A percentile compares a stretch with the other conserved stretches of the same genome.
Conservation (phyloP, 2,329 filamentous ascomycete species). For the Knufia petricola region DNA sequence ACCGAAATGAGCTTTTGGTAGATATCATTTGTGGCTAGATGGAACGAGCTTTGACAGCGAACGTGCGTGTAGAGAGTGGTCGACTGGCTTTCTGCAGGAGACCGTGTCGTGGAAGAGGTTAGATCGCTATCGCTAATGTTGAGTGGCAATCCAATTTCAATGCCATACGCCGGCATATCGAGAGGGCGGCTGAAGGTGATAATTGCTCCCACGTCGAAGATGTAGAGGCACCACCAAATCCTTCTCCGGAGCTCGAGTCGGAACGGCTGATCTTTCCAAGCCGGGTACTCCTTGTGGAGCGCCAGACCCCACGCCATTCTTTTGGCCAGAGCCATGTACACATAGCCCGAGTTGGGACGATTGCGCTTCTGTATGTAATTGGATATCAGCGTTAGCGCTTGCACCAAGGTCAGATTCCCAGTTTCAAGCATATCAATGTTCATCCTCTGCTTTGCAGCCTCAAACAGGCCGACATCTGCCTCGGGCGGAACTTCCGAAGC, state of each 20-base stretch:
- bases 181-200: conserved; percentile 15
- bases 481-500: conserved; percentile 14
- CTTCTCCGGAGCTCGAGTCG: conserved; percentile 11
- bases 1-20: conserved; percentile 36
- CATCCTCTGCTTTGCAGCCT: conserved; percentile 21
- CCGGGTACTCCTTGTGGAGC: conserved; percentile 35
- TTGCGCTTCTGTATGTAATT: conserved; percentile 45
- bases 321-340: conserved; percentile 41
- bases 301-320: conserved; percentile 43
- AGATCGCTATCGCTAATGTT: conserved; percentile 13
- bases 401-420: conserved; percentile 26
- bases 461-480: conserved; percentile 11
- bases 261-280: conserved; percentile 11
- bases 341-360: conserved; percentile 43
- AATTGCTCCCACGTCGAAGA: conserved; percentile 15
- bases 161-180: conserved; percentile 11
- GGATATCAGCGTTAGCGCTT: conserved; percentile 29
- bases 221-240: conserved; percentile 14
- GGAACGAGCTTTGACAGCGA: conserved; percentile 7
- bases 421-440: conserved; percentile 26
- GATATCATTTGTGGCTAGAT: conserved; percentile 24
- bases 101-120: conserved; percentile 1
- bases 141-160: conserved; percentile 12
- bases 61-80: conserved; percentile 12
- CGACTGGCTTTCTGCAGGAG: background rate